Conservation (phyloP, 2,329 filamentous ascomycete species). For the Ambrosiella beaveri region DNA sequence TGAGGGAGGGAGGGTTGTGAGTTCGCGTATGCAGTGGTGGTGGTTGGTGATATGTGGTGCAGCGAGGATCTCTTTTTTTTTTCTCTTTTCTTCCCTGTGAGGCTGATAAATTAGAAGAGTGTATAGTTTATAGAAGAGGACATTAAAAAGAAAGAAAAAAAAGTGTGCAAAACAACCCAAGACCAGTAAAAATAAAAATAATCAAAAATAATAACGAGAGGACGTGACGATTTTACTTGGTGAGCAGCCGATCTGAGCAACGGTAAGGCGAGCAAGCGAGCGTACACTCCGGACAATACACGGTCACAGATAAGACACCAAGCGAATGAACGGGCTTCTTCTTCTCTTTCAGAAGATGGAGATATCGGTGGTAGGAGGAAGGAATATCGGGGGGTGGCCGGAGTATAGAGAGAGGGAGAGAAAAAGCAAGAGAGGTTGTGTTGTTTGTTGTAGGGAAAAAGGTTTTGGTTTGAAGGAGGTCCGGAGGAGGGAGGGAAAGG, state of each 20-base stretch:
- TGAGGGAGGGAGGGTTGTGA: no score
- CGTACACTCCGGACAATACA: background rate
- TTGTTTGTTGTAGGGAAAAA: no score
- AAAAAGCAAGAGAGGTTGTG: background rate
- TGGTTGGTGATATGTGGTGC: background rate
- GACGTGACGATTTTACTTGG: background rate
- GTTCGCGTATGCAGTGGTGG: background rate
- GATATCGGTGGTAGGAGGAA: background rate
- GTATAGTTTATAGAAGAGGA: conserved; percentile 1
- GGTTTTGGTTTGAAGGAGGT: no score
- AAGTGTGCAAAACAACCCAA: conserved; percentile 6
- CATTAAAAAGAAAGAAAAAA: background rate
- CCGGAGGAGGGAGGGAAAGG: no score
- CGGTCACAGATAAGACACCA: conserved; percentile 1
- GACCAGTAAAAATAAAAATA: background rate
- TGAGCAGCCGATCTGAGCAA: background rate
- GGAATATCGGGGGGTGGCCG: no score
- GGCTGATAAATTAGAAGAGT: background rate
- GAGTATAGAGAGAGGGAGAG: background rate
- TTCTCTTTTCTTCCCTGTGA: background rate
- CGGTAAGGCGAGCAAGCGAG: background rate
- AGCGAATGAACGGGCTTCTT: conserved; percentile 2
- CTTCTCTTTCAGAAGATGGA: background rate
- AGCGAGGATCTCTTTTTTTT: background rate
- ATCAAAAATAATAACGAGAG: conserved; percentile 1